Conservation (phyloP, 2,329 filamentous ascomycete genomes). For the Fusarium sterilihyphosum region DNA sequence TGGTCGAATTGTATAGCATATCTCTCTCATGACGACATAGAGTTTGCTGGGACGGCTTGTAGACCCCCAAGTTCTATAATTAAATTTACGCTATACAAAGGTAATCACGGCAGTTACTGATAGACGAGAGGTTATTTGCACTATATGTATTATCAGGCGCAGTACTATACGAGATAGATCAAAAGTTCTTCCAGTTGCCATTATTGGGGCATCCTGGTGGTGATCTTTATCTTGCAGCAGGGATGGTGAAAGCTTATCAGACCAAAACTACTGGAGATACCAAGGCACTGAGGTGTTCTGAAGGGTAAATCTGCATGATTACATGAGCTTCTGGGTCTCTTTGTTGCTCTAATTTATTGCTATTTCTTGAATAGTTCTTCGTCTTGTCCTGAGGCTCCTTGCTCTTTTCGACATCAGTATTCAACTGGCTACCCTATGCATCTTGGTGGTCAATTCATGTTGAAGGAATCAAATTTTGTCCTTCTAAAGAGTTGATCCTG, state of each 20-base stretch:
- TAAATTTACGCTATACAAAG: neutral
- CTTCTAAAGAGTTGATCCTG: neutral
- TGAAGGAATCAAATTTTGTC: neutral
- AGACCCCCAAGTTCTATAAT: neutral
- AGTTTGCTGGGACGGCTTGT: neutral
- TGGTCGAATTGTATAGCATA: neutral
- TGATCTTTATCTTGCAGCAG: neutral
- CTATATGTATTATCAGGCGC: too few relatives aligned
- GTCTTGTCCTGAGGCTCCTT: too few relatives aligned
- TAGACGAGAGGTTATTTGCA: neutral
- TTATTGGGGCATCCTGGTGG: too few relatives aligned
- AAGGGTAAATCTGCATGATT: neutral
- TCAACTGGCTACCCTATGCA: neutral
- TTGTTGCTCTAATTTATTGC: neutral
- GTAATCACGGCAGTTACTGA: too few relatives aligned
- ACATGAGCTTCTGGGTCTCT: neutral
- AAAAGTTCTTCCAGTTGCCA: neutral
- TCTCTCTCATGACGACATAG: neutral
- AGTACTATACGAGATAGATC: neutral
- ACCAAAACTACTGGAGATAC: too few relatives aligned
- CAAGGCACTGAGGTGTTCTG: neutral
- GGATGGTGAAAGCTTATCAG: fast-evolving
- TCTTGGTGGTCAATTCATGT: fast-evolving
- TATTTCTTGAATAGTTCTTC: neutral
- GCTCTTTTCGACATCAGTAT: neutral